These are phyloP conservation scores for Dysphania ambrosioides DNA, from an alignment of 148 eudicot genomes.

Conservation along the genomic window DNA sequence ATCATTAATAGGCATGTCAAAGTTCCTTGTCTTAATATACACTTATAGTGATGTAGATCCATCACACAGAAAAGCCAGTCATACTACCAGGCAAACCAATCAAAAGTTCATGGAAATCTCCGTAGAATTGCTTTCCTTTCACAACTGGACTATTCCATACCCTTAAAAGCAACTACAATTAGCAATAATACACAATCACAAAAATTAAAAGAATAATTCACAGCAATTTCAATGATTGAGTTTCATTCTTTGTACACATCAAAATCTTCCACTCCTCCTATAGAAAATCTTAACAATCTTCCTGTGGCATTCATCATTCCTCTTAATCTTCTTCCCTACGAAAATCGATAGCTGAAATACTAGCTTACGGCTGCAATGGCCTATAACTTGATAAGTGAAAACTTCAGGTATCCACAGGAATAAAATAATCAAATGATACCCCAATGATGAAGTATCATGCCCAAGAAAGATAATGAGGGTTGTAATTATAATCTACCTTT, in stretches of 20 bases:
- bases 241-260: not conserved
- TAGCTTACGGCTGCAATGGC: too few relatives aligned
- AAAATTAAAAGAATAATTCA: not conserved
- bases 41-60: not conserved
- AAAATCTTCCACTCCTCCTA: not conserved
- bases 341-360: too few relatives aligned
- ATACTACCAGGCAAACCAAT: not conserved
- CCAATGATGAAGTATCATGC: not conserved
- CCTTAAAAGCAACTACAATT: not conserved
- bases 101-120: not conserved
- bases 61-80: not conserved
- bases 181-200: not conserved
- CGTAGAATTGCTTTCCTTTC: not conserved
- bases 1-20: slow-evolving; percentile 4
- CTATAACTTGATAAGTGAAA: not conserved
- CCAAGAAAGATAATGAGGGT: not conserved
- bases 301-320: not conserved
- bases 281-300: not conserved
- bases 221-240: not conserved
- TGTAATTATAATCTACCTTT: not conserved
- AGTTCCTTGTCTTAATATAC: not conserved
- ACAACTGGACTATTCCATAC: not conserved
- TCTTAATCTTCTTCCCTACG: not conserved
- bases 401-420: not conserved
- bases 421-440: not conserved